Evolutionary conservation across 2,329 filamentous ascomycete species (phyloP).

Genomic region (Talaromyces sp.): DNA sequence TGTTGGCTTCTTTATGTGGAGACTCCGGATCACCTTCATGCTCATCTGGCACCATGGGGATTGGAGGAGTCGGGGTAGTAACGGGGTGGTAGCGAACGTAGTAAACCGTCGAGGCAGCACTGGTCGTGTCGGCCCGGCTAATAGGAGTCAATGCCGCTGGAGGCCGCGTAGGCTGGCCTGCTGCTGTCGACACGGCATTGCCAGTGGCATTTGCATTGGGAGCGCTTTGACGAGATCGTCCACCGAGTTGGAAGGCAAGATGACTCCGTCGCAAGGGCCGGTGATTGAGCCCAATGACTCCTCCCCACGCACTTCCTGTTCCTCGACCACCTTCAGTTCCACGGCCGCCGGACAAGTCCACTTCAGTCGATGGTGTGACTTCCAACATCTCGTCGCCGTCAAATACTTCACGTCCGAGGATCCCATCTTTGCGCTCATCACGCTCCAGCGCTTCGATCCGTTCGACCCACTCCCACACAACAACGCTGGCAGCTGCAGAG

Average conservation of each 20-base stretch:
- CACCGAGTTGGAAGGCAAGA: conserved; percentile 22
- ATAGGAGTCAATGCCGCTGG: conserved; percentile 50
- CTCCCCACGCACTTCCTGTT: conserved; percentile 33
- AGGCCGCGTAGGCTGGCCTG: conserved; percentile 34
- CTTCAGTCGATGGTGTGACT: conserved; percentile 53
- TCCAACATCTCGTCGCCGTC: conserved; percentile 92
- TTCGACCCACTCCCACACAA: conserved; percentile 98
- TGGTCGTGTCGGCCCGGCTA: conserved; percentile 56
- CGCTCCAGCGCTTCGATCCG: conserved; percentile 86
- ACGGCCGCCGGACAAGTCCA: conserved; percentile 42
- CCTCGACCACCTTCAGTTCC: conserved; percentile 24
- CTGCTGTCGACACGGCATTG: conserved; percentile 10
- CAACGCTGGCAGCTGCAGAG: conserved; percentile 86
- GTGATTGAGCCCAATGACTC: conserved; percentile 30
- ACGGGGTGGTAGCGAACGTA: conserved; percentile 56
- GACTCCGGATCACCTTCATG: conserved; percentile 14
- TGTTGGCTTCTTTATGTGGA: conserved; percentile 17
- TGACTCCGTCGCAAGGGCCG: conserved; percentile 31
- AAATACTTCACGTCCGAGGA: conserved; percentile 83
- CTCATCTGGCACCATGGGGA: conserved; percentile 14
- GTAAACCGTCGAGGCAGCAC: conserved; percentile 59
- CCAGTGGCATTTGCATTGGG: conserved; percentile 10
- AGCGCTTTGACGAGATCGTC: conserved; percentile 15
- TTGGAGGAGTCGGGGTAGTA: conserved; percentile 40
- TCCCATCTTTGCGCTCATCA: conserved; percentile 90